Evolutionary conservation across 1,284 basidiomycete species (phyloP).

Genomic region (Flammula alnicola): DNA sequence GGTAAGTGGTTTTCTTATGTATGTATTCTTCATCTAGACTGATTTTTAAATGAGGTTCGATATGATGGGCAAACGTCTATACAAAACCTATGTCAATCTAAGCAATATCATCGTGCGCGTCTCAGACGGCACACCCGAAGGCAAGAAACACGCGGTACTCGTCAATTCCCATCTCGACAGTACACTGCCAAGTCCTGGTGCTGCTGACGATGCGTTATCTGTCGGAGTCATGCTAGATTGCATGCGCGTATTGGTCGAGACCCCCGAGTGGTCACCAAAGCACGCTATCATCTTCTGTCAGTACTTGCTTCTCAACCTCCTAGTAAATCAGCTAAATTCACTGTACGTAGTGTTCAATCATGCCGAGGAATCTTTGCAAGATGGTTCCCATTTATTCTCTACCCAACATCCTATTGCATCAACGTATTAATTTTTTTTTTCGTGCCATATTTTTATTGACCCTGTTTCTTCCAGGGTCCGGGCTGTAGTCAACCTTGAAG

Average conservation of each 20-base stretch:
- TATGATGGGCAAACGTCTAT: constrained; percentile 83
- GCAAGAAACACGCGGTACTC: constrained; percentile 84
- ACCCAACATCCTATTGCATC: constrained; percentile 81
- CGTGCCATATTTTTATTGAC: constrained; percentile 3
- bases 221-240: constrained; percentile 94
- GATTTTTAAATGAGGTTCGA: constrained; percentile 63
- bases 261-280: constrained; percentile 73
- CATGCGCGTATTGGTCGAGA: constrained; percentile 80
- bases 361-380: constrained; percentile 93
- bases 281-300: constrained; percentile 86
- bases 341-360: constrained; percentile 84
- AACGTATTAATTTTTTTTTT: constrained; percentile 47
- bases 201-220: constrained; percentile 87
- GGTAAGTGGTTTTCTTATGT: constrained; percentile 52
- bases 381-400: constrained; percentile 91
- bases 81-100: constrained; percentile 91
- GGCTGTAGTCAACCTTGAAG: constrained; percentile 92
- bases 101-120: constrained; percentile 90
- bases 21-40: neutral
- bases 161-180: constrained; percentile 93
- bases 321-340: neutral
- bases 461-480: constrained; percentile 66
- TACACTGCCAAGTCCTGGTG: constrained; percentile 81
- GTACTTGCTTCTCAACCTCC: constrained; percentile 32
- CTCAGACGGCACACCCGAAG: constrained; percentile 76